Evolutionary conservation across 306 rosid species (phyloP).

Genomic region (Dryas alaskensis): DNA sequence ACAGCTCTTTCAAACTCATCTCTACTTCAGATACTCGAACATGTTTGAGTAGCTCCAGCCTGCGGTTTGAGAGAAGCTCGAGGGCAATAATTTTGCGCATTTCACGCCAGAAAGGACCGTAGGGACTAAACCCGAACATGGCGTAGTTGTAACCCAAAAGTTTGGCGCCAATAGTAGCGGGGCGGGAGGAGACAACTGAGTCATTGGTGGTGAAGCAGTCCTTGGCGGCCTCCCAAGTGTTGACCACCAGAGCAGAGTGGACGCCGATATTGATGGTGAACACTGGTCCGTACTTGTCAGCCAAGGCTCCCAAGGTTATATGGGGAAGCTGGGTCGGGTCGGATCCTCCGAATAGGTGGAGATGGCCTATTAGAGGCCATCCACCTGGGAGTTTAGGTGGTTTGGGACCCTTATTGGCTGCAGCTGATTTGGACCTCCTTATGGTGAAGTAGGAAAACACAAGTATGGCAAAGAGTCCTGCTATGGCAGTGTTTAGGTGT

Average conservation of each 20-base stretch:
- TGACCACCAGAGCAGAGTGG: constrained; percentile 30
- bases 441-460: constrained; percentile 16
- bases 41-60: constrained; percentile 31
- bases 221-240: constrained; percentile 36
- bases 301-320: constrained; percentile 41
- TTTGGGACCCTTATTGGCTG: background rate
- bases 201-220: constrained; percentile 48
- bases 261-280: constrained; percentile 34
- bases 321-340: constrained; percentile 27
- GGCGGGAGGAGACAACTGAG: constrained; percentile 31
- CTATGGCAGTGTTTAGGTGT: background rate
- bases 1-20: constrained; percentile 25
- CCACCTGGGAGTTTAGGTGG: constrained; percentile 52
- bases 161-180: constrained; percentile 1
- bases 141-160: constrained; percentile 38
- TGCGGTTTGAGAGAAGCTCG: constrained; percentile 42
- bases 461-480: constrained; percentile 19
- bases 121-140: constrained; percentile 33
- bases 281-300: constrained; percentile 38
- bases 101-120: constrained; percentile 41
- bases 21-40: constrained; percentile 31
- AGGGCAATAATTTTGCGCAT: constrained; percentile 32
- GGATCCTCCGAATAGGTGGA: constrained; percentile 35
- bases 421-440: background rate
- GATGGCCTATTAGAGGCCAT: constrained; percentile 73